phyloP scores from a whole-genome alignment of 1,284 basidiomycete genomes.

The Sanguinoderma infundibulare region DNA sequence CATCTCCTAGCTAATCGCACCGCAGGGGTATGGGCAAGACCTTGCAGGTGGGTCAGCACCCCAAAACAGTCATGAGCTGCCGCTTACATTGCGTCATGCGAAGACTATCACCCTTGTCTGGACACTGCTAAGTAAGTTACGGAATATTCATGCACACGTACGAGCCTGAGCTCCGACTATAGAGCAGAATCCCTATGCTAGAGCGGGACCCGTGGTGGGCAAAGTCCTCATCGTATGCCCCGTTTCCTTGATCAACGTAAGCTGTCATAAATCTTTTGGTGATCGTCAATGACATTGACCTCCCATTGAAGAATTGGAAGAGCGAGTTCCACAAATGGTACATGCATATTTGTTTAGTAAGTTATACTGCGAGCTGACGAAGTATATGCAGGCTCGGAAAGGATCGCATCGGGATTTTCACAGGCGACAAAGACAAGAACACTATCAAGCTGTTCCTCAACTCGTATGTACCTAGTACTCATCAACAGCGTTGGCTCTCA shows the following conservation, averaged over 20 bases:
- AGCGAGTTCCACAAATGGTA: slow-evolving; percentile 95
- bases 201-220: slow-evolving; percentile 61
- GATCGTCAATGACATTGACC: not conserved
- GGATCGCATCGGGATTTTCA: slow-evolving; percentile 80
- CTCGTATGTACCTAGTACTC: slow-evolving; percentile 47
- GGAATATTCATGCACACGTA: not conserved
- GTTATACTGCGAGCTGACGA: not conserved
- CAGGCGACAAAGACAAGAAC: slow-evolving; percentile 80
- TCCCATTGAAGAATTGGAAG: slow-evolving; percentile 82
- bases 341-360: not conserved
- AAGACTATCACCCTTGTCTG: slow-evolving; percentile 88
- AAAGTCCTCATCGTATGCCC: slow-evolving; percentile 95
- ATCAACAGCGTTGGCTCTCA: not conserved
- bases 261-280: slow-evolving; percentile 25
- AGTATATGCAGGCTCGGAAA: slow-evolving; percentile 63
- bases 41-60: slow-evolving; percentile 58
- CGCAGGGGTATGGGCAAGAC: slow-evolving; percentile 94
- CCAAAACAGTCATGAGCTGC: not conserved
- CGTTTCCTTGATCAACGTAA: slow-evolving; percentile 85
- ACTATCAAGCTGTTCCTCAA: slow-evolving; percentile 78
- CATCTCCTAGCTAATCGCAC: not conserved
- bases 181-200: slow-evolving; percentile 87
- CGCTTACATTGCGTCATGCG: not conserved
- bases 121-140: slow-evolving; percentile 80
- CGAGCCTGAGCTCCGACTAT: not conserved